Evolutionary conservation across 2,329 filamentous ascomycete species (phyloP).

Genomic region (Fusarium nodosum): DNA sequence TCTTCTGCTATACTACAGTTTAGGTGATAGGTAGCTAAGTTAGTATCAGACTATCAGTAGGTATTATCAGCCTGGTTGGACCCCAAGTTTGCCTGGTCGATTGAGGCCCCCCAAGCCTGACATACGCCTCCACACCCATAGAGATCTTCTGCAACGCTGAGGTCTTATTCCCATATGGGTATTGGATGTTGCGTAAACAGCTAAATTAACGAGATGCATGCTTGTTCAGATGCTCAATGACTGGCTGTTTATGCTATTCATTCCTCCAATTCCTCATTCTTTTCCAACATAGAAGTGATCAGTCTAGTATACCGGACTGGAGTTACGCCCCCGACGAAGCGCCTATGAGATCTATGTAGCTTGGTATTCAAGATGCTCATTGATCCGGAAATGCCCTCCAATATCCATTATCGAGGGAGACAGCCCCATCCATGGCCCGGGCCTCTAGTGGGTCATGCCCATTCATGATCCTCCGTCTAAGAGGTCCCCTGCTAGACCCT

Average conservation of each 20-base stretch:
- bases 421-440: constrained; percentile 38
- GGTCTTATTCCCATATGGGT: constrained; percentile 32
- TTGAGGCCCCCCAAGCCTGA: constrained; percentile 50
- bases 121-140: constrained; percentile 49
- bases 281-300: constrained; percentile 7
- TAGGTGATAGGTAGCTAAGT: constrained; percentile 4
- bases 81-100: constrained; percentile 40
- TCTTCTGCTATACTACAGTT: constrained; percentile 12
- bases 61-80: constrained; percentile 38
- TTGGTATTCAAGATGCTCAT: constrained; percentile 26
- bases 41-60: constrained; percentile 6
- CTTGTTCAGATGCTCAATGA: constrained; percentile 29
- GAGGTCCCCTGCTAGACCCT: constrained; percentile 40
- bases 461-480: constrained; percentile 40
- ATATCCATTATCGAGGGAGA: constrained; percentile 17
- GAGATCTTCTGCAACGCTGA: constrained; percentile 36
- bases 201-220: constrained; percentile 36
- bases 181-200: constrained; percentile 31
- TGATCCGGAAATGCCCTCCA: constrained; percentile 35
- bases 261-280: constrained; percentile 17
- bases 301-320: constrained; percentile 9
- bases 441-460: constrained; percentile 39
- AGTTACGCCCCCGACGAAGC: constrained; percentile 23
- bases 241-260: constrained; percentile 27
- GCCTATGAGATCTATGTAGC: constrained; percentile 22